Percentiles rank a stretch among this genome's conserved stretches.
Conservation (phyloP, 306 rosid genomes). For the Medicago arabica region DNA sequence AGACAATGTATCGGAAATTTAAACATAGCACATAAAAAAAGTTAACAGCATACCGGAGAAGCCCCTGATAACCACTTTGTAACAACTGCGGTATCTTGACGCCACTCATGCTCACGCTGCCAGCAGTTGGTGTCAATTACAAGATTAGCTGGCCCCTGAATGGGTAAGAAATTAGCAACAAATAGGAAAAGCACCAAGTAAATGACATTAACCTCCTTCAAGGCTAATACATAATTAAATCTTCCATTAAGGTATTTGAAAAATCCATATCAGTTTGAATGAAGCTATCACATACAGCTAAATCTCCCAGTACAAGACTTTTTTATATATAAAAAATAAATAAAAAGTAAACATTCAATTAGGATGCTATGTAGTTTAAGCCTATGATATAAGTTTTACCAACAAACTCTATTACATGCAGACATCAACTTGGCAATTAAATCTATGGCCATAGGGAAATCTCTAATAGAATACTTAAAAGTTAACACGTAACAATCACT, state of each 20-base stretch:
- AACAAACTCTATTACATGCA: conserved; percentile 19
- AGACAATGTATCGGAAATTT: conserved; percentile 12
- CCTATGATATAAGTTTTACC: conserved; percentile 10
- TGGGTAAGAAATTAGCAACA: conserved; percentile 40
- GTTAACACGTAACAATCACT: conserved; percentile 44
- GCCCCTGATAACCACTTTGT: conserved; percentile 97
- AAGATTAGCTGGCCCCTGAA: conserved; percentile 85
- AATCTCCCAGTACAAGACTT: background rate
- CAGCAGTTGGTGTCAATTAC: conserved; percentile 83
- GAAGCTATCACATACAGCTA: background rate
- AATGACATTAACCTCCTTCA: conserved; percentile 29
- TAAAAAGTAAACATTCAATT: background rate
- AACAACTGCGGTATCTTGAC: conserved; percentile 94
- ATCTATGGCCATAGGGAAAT: conserved; percentile 12
- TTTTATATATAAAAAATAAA: background rate
- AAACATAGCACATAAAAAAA: conserved; percentile 38
- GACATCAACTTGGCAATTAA: conserved; percentile 25
- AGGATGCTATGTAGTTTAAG: conserved; percentile 7
- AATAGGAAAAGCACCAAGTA: background rate
- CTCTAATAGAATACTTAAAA: conserved; percentile 16
- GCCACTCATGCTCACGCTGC: conserved; percentile 92
- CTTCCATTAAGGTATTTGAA: conserved; percentile 4
- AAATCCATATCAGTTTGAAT: conserved; percentile 10
- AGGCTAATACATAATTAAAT: conserved; percentile 23
- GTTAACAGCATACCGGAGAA: conserved; percentile 68